Conservation (phyloP, 176 grass and related monocot species). For the Rhynchospora tenuis region DNA sequence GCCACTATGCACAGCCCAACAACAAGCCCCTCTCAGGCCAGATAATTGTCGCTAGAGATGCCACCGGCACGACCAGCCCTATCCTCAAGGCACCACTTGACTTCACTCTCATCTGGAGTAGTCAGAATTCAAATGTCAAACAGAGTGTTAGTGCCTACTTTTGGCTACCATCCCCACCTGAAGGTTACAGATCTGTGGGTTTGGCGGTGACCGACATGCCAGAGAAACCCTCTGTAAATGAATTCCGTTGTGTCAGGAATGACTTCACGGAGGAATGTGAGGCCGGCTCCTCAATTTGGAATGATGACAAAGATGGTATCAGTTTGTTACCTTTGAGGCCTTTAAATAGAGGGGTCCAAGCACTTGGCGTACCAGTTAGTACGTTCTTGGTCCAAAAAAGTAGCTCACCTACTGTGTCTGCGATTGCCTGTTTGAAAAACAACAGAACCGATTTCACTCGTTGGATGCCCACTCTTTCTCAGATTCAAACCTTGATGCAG, state of each 20-base stretch:
- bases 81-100: conserved; percentile 35
- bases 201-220: conserved; percentile 37
- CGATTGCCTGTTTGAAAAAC: conserved; percentile 67
- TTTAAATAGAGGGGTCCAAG: conserved; percentile 35
- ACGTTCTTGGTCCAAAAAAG: conserved; percentile 41
- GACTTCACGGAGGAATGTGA: conserved; percentile 65
- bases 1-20: conserved; percentile 73
- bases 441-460: conserved; percentile 28
- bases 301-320: conserved; percentile 43
- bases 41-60: conserved; percentile 42
- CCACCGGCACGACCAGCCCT: conserved; percentile 12
- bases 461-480: conserved; percentile 55
- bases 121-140: conserved; percentile 24
- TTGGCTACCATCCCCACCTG: conserved; percentile 46
- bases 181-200: conserved; percentile 40
- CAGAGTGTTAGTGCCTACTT: conserved; percentile 49
- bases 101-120: conserved; percentile 61
- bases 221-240: conserved; percentile 45
- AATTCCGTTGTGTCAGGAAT: conserved; percentile 47
- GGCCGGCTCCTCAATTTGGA: conserved; percentile 42
- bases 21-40: conserved; percentile 48
- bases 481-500: conserved; percentile 47
- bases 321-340: conserved; percentile 36
- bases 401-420: not conserved
- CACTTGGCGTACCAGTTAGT: conserved; percentile 45